Evolutionary conservation across 306 rosid species (phyloP).

Genomic region (Clitoria ternatea): DNA sequence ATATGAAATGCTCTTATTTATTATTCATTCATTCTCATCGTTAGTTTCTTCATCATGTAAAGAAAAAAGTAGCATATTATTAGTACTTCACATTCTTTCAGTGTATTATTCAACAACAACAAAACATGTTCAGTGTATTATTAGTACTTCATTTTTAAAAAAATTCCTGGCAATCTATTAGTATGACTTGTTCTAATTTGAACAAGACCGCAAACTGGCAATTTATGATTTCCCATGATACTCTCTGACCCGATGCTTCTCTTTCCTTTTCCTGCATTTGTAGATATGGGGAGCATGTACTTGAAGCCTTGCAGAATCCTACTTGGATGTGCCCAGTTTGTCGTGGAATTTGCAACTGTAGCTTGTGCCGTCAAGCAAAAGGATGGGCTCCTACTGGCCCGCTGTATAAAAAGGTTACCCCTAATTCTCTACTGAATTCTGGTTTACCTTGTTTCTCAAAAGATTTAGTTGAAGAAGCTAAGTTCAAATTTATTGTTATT

Average conservation of each 20-base stretch:
- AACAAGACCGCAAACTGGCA: not conserved
- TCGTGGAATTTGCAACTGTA: slow-evolving; percentile 99
- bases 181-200: not conserved
- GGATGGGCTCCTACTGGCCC: slow-evolving; percentile 90
- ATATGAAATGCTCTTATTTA: not conserved
- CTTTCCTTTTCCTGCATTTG: slow-evolving; percentile 9
- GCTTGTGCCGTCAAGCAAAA: slow-evolving; percentile 82
- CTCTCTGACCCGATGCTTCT: not conserved
- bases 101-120: not conserved
- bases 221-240: not conserved
- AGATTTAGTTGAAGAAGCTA: not conserved
- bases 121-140: not conserved
- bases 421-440: slow-evolving; percentile 11
- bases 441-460: not conserved
- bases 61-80: not conserved
- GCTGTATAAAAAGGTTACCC: slow-evolving; percentile 72
- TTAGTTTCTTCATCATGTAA: not conserved
- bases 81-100: not conserved
- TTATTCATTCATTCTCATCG: not conserved
- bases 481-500: slow-evolving; percentile 26
- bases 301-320: slow-evolving; percentile 69
- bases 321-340: slow-evolving; percentile 81
- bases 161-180: not conserved
- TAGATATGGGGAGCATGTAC: slow-evolving; percentile 94
- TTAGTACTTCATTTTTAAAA: not conserved